phyloP scores from a whole-genome alignment of 192 early-diverging fungal species.

The Backusella tarrabulga region DNA sequence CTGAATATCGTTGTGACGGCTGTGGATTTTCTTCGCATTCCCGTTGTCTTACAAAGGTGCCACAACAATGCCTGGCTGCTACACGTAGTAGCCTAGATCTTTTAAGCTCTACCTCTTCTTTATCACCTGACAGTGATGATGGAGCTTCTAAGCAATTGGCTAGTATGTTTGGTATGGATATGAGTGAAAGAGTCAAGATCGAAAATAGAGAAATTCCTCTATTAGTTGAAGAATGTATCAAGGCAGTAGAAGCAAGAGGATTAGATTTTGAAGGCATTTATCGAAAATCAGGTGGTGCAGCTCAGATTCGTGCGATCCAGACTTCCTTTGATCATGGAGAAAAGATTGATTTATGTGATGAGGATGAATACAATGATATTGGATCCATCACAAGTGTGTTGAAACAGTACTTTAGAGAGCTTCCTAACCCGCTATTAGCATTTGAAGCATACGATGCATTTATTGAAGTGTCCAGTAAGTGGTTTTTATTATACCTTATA shows the following conservation, averaged over 20 bases:
- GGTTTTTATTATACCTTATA: background rate
- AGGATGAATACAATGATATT: conserved; percentile 64
- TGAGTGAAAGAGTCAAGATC: conserved; percentile 50
- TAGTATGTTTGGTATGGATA: conserved; percentile 65
- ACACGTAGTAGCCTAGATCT: conserved; percentile 18
- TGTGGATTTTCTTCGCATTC: conserved; percentile 49
- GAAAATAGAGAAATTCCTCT: conserved; percentile 63
- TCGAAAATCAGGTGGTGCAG: conserved; percentile 74
- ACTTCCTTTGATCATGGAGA: conserved; percentile 57
- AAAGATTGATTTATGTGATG: conserved; percentile 46
- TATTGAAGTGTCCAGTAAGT: conserved; percentile 52
- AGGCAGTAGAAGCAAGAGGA: conserved; percentile 59
- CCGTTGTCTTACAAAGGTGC: conserved; percentile 40
- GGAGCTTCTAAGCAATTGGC: background rate
- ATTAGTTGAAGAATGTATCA: conserved; percentile 65
- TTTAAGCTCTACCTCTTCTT: background rate
- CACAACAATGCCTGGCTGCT: conserved; percentile 28
- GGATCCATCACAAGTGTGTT: conserved; percentile 74
- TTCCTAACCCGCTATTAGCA: conserved; percentile 73
- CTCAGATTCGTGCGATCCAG: conserved; percentile 66
- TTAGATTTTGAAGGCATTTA: conserved; percentile 82
- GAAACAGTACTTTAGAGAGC: conserved; percentile 78
- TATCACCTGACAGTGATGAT: background rate
- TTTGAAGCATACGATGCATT: conserved; percentile 66
- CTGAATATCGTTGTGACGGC: conserved; percentile 48